Evolutionary conservation across 495 filamentous ascomycete species (phyloP).

Genomic region (Aspergillus coremiiformis): DNA sequence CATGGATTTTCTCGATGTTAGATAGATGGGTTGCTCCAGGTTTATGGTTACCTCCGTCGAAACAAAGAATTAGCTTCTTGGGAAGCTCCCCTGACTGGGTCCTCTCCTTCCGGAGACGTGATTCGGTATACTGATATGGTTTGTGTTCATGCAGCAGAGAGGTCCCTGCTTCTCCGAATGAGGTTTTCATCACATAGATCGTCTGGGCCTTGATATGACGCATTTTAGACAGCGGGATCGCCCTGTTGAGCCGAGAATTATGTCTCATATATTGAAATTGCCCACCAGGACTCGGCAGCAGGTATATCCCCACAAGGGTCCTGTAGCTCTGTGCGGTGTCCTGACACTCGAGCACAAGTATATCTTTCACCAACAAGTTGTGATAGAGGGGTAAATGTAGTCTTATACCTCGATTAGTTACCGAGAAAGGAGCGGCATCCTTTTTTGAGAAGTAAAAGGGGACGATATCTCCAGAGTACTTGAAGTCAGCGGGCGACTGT

Average conservation of each 20-base stretch:
- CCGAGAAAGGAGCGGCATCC: background rate
- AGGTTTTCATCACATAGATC: background rate
- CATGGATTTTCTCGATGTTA: background rate
- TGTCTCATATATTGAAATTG: background rate
- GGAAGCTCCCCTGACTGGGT: background rate
- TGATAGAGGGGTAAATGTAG: background rate
- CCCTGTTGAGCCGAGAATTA: background rate
- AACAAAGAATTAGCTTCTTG: background rate
- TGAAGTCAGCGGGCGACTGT: background rate
- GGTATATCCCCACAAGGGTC: background rate
- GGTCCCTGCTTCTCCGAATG: background rate
- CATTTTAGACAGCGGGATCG: background rate
- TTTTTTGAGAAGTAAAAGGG: constrained; percentile 1
- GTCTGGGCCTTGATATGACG: background rate
- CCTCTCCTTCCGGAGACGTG: background rate
- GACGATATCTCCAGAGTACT: background rate
- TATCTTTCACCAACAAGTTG: background rate
- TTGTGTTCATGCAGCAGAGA: background rate
- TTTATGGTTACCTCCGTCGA: background rate
- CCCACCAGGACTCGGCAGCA: background rate
- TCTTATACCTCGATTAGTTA: background rate
- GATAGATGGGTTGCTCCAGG: background rate
- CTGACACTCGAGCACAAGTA: background rate
- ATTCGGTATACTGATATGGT: background rate
- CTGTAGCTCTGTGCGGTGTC: background rate